Evolutionary conservation across 192 early-diverging fungal genomes (phyloP), one percentile per base, ranked within the genome.

Genomic region (Backusella circina): DNA sequence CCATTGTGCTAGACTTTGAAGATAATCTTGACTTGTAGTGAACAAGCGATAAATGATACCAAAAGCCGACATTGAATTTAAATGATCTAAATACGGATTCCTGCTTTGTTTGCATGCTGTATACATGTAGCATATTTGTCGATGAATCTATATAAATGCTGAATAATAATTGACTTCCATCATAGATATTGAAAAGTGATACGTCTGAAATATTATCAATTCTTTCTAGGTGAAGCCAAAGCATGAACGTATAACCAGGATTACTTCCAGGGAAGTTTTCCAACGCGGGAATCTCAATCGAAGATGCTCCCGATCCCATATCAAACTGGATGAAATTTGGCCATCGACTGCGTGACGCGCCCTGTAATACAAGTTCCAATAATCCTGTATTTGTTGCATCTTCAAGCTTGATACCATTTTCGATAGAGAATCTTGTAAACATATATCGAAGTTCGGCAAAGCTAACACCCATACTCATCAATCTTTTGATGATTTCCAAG

Each of bases 1-100:
- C 85, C 50, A 93, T 79, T 3, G 83, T 81, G 32, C 86, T 88
- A 6, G 76, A 57, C 21, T 73, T 67, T 0, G 78, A 72, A 4
- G 79, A 79, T 26, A 93, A 41, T 26, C 87, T 74, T 8, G 92
- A 85, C 69, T 83, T 83, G 26, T 85, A 66, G 75, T 93, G 92
- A 1, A 93, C 91, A 13, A 93, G 71, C 0, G 83, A 90, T 18
- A 93, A 65, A 72, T 93, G 92, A 57, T 90, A 90, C 92, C 92
- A 93, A 28, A 75, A 83, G 6, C 87, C 86, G 33, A 85, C 76
- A 35, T 85, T 76, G 72, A 92, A 90, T 10, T 83, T 77, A 74
- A 86, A 86, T 15, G 71, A 73, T 9, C 86, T 84, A 65, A 92
- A 91, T 31, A 73, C 67, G 31, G 76, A 68, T 1, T 76, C 74